These are phyloP conservation scores for Neonectria sp. DNA, from an alignment of 2,329 filamentous ascomycete species.

Conservation along the genomic window DNA sequence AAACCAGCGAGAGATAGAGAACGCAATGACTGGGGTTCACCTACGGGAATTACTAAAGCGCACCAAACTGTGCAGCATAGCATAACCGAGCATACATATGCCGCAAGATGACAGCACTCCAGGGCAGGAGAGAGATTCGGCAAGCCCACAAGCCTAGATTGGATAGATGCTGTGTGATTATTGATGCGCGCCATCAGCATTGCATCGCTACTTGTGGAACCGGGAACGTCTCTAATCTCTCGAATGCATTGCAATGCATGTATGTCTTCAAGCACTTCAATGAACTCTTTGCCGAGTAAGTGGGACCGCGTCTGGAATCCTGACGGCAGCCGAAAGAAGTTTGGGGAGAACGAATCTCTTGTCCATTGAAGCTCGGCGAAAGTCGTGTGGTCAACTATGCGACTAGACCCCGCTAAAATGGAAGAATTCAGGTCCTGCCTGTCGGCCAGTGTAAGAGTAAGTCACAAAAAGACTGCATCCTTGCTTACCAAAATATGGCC, in stretches of 20 bases:
- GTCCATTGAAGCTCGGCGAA: constrained; percentile 59
- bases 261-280: constrained; percentile 56
- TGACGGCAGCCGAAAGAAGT: constrained; percentile 50
- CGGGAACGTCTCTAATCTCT: constrained; percentile 53
- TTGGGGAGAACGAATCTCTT: constrained; percentile 51
- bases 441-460: background rate
- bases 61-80: constrained; percentile 59
- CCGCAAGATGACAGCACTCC: constrained; percentile 56
- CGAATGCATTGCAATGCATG: constrained; percentile 57
- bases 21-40: constrained; percentile 24
- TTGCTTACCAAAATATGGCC: constrained; percentile 60
- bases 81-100: constrained; percentile 59
- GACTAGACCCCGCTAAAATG: constrained; percentile 55
- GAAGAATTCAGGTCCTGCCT: constrained; percentile 62
- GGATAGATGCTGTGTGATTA: constrained; percentile 59
- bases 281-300: constrained; percentile 49
- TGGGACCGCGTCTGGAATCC: constrained; percentile 50
- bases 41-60: constrained; percentile 56
- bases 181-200: constrained; percentile 53
- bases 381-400: constrained; percentile 57
- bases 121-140: constrained; percentile 39
- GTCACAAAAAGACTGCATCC: constrained; percentile 19
- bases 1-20: background rate
- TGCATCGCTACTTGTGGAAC: constrained; percentile 34
- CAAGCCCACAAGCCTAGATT: constrained; percentile 54